Base-by-base conservation (phyloP, 2,329 filamentous ascomycete genomes). In the Aspergillus sp. region DNA sequence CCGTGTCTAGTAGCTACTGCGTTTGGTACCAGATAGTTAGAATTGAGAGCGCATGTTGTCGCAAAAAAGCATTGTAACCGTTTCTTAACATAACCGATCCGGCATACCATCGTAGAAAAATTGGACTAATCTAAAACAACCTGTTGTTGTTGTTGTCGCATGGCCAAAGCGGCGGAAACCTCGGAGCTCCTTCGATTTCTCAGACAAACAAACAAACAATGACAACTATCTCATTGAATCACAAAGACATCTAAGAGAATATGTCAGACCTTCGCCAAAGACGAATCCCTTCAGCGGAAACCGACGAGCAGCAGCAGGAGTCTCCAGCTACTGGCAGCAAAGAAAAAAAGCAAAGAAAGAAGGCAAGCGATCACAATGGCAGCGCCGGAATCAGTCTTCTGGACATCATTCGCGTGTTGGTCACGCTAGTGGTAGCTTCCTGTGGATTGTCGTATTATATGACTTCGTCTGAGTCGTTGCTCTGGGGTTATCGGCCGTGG, bases 361-460 rank as follows among this genome's bases (percentile, higher is more conserved):
- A 46, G 35, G 41, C n/a, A 29, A 48, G 38, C 40, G 39, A 45
- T 34, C 40, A 36, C 27, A 10, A 48, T 26, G 46, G 29, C 34
- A 56, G 42, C 34, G 50, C 41, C 32, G 59, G 63, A n/a, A 70
- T 73, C 57, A 68, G 67, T 46, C 40, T 72, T 36, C 57, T 88
- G 32, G 87, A 91, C 63, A 65, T 86, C 45, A 67, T 88, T 49
- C 83, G 86, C 30, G 75, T 90, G 29, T 59, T 89, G 41, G 76
- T 76, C 30, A 86, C 86, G 46, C 66, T 90, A 9, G 54, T 84
- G 32, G 56, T 87, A 39, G 78, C 83, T 41, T 86, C 81, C 27
- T 80, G 76, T 58, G 82, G 78, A 12, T 72, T 90, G 46, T 89
- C 85, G 69, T 91, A 90, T 67, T 79, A 90, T 53, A 75, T 86